Conservation (phyloP, 768 basidiomycete genomes). For the Hypholoma sublateritium region DNA sequence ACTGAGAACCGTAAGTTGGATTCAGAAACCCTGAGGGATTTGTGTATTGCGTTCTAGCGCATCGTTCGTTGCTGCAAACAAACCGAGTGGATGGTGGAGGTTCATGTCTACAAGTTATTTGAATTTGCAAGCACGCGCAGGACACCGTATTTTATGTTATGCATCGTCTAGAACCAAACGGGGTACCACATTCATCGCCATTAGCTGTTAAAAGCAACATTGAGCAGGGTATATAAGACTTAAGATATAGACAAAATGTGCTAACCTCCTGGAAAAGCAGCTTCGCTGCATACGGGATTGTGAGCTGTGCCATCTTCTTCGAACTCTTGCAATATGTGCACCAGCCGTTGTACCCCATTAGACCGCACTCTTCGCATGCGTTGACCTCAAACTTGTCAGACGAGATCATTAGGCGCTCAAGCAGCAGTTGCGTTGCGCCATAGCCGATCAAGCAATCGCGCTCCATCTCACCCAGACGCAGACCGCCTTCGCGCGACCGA, state of each 20-base stretch:
- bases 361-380: slow-evolving; percentile 90
- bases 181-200: slow-evolving; percentile 97
- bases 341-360: slow-evolving; percentile 95
- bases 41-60: too few species aligned
- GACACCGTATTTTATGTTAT: slow-evolving; percentile 16
- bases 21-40: too few species aligned
- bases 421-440: slow-evolving; percentile 94
- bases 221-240: not conserved
- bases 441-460: slow-evolving; percentile 98
- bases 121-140: too few species aligned
- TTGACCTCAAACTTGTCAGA: slow-evolving; percentile 98
- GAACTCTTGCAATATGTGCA: slow-evolving; percentile 98
- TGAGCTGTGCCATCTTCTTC: slow-evolving; percentile 93
- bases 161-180: slow-evolving; percentile 86
- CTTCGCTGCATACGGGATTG: slow-evolving; percentile 96
- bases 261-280: slow-evolving; percentile 85
- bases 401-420: slow-evolving; percentile 98
- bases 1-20: too few species aligned
- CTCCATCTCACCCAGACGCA: slow-evolving; percentile 99
- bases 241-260: slow-evolving; percentile 6
- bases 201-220: slow-evolving; percentile 50
- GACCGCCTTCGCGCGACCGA: slow-evolving; percentile 93
- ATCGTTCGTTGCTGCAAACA: too few species aligned
- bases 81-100: too few species aligned
- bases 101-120: too few species aligned